Evolutionary conservation across 495 filamentous ascomycete species (phyloP), one percentile per base, ranked within the genome.

Genomic region (Aspergillus haitiensis): DNA sequence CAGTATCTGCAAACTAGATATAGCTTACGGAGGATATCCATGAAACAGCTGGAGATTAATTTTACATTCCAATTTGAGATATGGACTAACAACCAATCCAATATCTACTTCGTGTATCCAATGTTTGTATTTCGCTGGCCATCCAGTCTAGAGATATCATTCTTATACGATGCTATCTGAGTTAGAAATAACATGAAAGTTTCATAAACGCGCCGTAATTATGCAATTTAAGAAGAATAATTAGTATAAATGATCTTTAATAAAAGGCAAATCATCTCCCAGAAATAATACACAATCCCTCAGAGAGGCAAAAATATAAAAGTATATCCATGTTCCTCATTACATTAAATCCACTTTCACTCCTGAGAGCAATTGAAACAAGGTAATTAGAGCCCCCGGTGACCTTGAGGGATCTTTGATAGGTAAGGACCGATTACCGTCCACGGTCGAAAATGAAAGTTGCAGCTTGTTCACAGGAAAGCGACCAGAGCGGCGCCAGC

Each of bases 401-500:
- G 7, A 3, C 9, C 3, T 40, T 40, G 4, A 11, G 37, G 37
- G n/a, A n/a, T 10, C 7, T 10, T 10, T 11, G 37, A 40, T 40
- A n/a, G 37, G 37, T 40, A n/a, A n/a, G 37, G n/a, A n/a, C 37
- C 21, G 35, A 11, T n/a, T 33, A 47, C 5, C 11, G 32, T 46
- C 47, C 31, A 55, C 45, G 52, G 46, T 46, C 54, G 39, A 9
- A 21, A 50, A 13, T 51, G 40, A 37, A 27, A 45, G 59, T 16
- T 53, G 15, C 21, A 2, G 37, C 34, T 32, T 64, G 32, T 15
- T 72, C 75, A 82, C 69, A 82, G 64, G 63, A 82, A 73, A 66
- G 73, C 78, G 67, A 74, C 76, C 44, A 81, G 69, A 51, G 78
- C 67, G 61, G 70, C 75, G 64, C 75, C 77, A 61, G 78, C 79